Evolutionary conservation across 441 rosid species (phyloP), one percentile per base, ranked within the genome.

Genomic region (Geranium incanum): DNA sequence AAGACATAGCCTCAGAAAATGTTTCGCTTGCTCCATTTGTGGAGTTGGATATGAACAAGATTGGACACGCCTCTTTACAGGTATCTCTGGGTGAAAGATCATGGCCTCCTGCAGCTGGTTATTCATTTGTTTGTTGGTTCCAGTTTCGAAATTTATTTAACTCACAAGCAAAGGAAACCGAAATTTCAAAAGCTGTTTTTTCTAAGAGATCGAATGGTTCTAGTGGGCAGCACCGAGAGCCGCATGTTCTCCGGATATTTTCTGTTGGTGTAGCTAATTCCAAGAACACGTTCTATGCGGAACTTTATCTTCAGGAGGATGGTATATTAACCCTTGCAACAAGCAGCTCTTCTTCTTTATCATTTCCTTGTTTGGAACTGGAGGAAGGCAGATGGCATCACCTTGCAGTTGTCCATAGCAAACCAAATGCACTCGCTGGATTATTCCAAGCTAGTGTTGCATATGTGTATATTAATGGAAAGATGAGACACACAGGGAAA

Each of bases 341-440:
- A 43, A 96, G 99, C 86, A 92, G 83, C 84, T 92, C 98, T 79
- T 76, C 83, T 80, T 87, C 88, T 60, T 81, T 96, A 76, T 89
- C 99, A 68, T 94, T 96, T 83, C 87, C 99, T 84, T 97, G 99
- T 72, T 76, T 90, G 78, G 99, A 94, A 66, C 81, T 94, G 80
- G 97, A 94, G 73, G 97, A 94, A 82, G 98, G 95, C 69, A 86
- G 92, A 82, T 96, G 99, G 99, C 96, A 96, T 86, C 99, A 96
- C 88, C 98, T 96, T 82, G 99, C 99, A 68, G 93, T 96, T 84
- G 92, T 96, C 74, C 99, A 96, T 81, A 96, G 94, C 84, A 96
- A 96, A 81, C 99, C 99, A 55, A 96, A 92, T 86, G 99, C 99
- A 74, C 98, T 96, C 67, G 99, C 99, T 81, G 99, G 99, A 83